Base-by-base conservation (phyloP, 441 rosid genomes). In the Breynia disticha region DNA sequence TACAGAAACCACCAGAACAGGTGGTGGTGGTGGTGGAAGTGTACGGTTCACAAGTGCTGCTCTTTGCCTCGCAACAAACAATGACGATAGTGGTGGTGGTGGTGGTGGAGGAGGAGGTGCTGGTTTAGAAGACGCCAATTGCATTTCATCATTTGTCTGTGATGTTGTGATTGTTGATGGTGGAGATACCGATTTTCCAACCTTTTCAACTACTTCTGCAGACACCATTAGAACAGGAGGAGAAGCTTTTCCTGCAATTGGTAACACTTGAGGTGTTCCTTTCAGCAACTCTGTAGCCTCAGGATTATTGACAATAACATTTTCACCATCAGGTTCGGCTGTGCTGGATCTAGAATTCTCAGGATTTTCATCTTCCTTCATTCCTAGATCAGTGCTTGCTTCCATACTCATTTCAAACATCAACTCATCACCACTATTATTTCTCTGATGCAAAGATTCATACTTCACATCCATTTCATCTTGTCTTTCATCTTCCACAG, bases 311-410 rank as follows among this genome's bases (percentile, higher is more conserved):
- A 32, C 16, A 57, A 37, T 64, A 16, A 45, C 18, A 22, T 58
- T 39, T 22, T 39, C 28, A 32, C 49, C 35, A 24, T 55, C 53
- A 28, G 18, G 52, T 42, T n/a, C 28, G 8, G 21, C 13, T 1
- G 14, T 17, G 37, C 11, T 9, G n/a, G 50, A 55, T 35, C 54
- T 57, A 22, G 53, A 50, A 46, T 70, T 65, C 46, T 72, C 62
- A 52, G 43, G 42, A 46, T 38, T 54, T 62, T 46, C 70, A 20
- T 50, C 55, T 49, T 63, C 64, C 61, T 45, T 42, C 50, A 54
- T 53, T 41, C 65, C 56, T 56, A 41, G 56, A 35, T 41, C 42
- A 49, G n/a, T 17, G 57, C 54, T 21, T 49, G 52, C 50, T 16
- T 59, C 57, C 47, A 24, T 24, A 24, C 4, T 7, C 32, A 64